Evolutionary conservation across 805 yeast genomes (phyloP), one percentile per base, ranked within the genome.

Genomic region (Candida quercuum): DNA sequence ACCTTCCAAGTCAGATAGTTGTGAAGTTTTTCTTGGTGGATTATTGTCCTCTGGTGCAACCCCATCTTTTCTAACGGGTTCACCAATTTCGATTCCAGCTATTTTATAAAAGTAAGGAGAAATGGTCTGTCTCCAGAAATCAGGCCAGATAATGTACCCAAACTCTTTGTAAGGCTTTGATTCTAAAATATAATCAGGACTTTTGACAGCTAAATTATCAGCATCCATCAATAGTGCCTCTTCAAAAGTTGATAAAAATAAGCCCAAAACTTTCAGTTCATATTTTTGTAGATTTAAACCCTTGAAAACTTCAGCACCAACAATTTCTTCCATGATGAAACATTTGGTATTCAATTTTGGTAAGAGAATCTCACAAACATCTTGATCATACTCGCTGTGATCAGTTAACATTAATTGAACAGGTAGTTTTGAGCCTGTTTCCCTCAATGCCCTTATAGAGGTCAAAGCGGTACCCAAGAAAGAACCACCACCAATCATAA

Each of bases 81-180:
- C 63, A 40, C 45, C 63, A 32, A 53, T 49, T 21, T 73, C 69
- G 3, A 76, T 60, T 18, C 56, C 59, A 3, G 81, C 72, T 41
- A 78, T 74, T 15, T 74, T 72, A 48, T 74, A 76, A 47, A 61
- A 76, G 33, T 61, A 60, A 16, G 86, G 86, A 42, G 76, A 74
- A 19, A 84, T 78, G 7, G 85, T 76, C 51, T 84, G 66, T 15
- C 79, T 69, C 86, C 86, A 79, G 37, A 74, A 72, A 57, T 79
- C 85, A 4, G 85, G 85, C 85, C 86, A 79, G 17, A 78, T 46
- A n/a, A 78, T 58, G 37, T 78, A 58, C 1, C 74, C 71, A 13
- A 57, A 61, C 20, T 69, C 58, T 36, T 54, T 52, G 57, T 61
- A 79, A 12, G 67, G 59, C n/a, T 62, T 56, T 26, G 74, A 67